Conservation (phyloP, 345 rosid genomes). For the Nasturtium officinale region DNA sequence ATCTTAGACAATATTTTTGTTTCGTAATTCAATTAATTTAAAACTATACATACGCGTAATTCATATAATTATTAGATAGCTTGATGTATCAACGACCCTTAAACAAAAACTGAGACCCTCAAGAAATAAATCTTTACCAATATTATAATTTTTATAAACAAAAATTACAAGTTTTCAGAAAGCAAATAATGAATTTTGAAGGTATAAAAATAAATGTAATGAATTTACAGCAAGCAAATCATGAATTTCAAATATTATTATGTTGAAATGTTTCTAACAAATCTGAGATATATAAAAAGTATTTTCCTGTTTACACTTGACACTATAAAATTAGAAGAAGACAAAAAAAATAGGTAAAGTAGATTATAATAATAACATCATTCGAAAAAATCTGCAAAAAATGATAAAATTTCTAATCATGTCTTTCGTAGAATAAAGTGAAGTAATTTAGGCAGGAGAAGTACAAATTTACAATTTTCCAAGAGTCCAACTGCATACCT, state of each 20-base stretch:
- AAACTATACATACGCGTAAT: neutral
- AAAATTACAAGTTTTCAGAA: no score
- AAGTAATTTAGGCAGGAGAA: neutral
- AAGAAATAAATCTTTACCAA: no score
- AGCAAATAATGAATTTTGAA: no score
- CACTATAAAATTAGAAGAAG: neutral
- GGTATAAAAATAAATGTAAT: no score
- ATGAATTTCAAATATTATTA: no score
- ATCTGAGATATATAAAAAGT: no score
- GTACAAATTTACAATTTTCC: conserved; percentile 5
- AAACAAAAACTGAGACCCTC: no score
- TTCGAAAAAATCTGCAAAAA: neutral
- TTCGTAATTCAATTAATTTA: neutral
- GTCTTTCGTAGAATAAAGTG: neutral
- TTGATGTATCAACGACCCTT: neutral
- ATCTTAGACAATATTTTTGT: neutral
- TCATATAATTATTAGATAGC: neutral
- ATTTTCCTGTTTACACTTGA: neutral
- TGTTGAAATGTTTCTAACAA: neutral
- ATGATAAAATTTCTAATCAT: neutral
- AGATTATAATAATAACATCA: neutral
- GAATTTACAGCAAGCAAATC: no score
- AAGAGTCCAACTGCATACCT: conserved; percentile 5
- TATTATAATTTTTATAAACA: no score
- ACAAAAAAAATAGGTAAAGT: neutral